Conservation (phyloP, 2,329 filamentous ascomycete genomes). For the Hypoxylon sp. region DNA sequence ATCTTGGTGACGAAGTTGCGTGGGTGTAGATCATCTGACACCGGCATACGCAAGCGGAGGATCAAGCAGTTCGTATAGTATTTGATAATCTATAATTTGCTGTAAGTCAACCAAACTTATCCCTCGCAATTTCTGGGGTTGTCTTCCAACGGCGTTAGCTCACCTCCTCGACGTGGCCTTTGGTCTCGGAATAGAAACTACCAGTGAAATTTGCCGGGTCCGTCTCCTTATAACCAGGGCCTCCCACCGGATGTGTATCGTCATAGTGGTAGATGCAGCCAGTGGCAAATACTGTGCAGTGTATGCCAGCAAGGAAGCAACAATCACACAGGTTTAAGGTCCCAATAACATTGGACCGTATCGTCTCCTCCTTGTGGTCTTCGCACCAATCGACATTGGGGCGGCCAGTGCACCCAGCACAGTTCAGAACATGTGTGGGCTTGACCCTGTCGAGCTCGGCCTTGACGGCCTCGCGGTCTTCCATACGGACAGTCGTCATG, state of each 20-base stretch:
- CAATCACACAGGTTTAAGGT: constrained; percentile 74
- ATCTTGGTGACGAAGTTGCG: constrained; percentile 81
- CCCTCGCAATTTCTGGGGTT: background rate
- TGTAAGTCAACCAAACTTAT: constrained; percentile 34
- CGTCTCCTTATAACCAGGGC: constrained; percentile 72
- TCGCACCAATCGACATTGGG: constrained; percentile 82
- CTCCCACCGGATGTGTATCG: constrained; percentile 71
- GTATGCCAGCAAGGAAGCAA: constrained; percentile 71
- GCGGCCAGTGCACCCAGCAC: constrained; percentile 75
- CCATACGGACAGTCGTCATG: constrained; percentile 75
- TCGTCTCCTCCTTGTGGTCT: constrained; percentile 76
- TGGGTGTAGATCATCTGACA: constrained; percentile 75
- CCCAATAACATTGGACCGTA: constrained; percentile 77
- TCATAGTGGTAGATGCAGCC: constrained; percentile 78
- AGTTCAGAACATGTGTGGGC: constrained; percentile 77
- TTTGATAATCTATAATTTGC: constrained; percentile 68
- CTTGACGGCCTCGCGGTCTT: constrained; percentile 71
- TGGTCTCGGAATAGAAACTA: constrained; percentile 78
- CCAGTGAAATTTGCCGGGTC: constrained; percentile 75
- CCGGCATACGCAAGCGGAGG: constrained; percentile 77
- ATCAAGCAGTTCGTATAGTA: constrained; percentile 73
- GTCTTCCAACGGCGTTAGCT: constrained; percentile 45
- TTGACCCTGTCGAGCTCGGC: constrained; percentile 70
- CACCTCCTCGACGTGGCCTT: constrained; percentile 75
- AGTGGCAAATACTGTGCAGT: constrained; percentile 76